Conservation (phyloP, 2,329 filamentous ascomycete genomes). For the Beauveria sp. region DNA sequence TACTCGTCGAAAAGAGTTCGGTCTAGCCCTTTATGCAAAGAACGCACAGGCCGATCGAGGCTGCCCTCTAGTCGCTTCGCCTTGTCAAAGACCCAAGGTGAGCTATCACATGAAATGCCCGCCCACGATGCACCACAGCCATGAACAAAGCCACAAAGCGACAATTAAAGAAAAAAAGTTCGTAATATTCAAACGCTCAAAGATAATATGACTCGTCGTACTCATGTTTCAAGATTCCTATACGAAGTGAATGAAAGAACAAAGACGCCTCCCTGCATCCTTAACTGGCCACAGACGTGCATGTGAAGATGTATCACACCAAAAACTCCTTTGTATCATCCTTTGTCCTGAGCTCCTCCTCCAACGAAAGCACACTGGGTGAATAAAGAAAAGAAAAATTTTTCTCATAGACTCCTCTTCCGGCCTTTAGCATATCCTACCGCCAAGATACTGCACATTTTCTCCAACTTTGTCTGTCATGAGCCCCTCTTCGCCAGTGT, state of each 20-base stretch:
- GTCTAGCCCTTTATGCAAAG: background rate
- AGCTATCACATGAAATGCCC: conserved; percentile 2
- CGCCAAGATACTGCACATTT: conserved; percentile 49
- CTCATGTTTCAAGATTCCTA: background rate
- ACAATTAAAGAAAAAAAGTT: background rate
- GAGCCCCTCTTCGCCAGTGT: conserved; percentile 39
- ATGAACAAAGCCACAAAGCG: background rate
- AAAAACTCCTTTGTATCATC: conserved; percentile 1
- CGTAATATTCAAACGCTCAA: background rate
- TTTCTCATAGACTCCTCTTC: background rate
- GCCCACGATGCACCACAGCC: background rate
- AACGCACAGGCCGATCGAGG: background rate
- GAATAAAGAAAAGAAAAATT: background rate
- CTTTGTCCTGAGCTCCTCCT: conserved; percentile 6
- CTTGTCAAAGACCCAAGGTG: background rate
- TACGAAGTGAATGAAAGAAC: conserved; percentile 1
- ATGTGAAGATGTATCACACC: conserved; percentile 8
- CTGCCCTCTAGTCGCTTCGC: background rate
- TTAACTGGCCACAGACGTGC: background rate
- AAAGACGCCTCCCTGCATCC: conserved; percentile 3
- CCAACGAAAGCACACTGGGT: background rate
- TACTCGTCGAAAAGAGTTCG: background rate
- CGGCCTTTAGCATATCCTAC: conserved; percentile 23
- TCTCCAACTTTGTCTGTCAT: conserved; percentile 38
- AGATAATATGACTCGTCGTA: conserved; percentile 3